Conservation (phyloP, 164 flowering plant species). For the Vitis rupestris region DNA sequence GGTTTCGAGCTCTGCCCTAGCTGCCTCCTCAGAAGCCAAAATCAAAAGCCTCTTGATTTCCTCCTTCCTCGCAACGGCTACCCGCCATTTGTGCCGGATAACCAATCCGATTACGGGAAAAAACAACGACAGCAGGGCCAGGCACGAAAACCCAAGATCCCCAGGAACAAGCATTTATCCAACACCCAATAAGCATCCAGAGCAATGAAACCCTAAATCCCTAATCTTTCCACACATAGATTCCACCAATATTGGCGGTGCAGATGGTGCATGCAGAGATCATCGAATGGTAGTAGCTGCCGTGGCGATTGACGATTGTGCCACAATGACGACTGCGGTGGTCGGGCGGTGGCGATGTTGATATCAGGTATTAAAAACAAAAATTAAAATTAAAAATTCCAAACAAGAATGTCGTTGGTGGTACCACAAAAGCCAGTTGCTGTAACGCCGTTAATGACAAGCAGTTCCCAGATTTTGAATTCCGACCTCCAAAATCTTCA, state of each 20-base stretch:
- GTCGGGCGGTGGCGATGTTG: too few relatives aligned
- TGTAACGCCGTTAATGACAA: neutral
- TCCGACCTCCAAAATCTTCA: neutral
- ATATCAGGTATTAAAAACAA: neutral
- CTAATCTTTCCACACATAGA: constrained; percentile 24
- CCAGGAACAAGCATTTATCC: constrained; percentile 63
- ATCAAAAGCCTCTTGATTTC: constrained; percentile 64
- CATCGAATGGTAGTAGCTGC: too few relatives aligned
- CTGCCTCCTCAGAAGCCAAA: constrained; percentile 65
- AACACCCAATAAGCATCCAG: constrained; percentile 25
- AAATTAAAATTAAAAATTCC: too few relatives aligned
- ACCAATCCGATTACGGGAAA: constrained; percentile 34
- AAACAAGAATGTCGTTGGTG: too few relatives aligned
- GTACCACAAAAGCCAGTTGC: too few relatives aligned
- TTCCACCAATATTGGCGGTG: neutral
- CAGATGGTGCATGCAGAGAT: neutral
- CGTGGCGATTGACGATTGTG: too few relatives aligned
- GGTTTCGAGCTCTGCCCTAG: constrained; percentile 69
- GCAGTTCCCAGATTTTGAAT: neutral
- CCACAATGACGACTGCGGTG: too few relatives aligned
- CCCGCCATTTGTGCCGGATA: constrained; percentile 60
- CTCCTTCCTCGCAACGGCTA: constrained; percentile 43
- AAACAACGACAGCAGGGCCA: constrained; percentile 25
- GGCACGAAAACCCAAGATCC: constrained; percentile 65
- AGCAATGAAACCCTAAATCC: constrained; percentile 18